Percentiles rank a stretch among this genome's conserved stretches.
These are phyloP conservation scores for Apophysomyces variabilis DNA, from an alignment of 371 early-diverging fungal species.

Conservation along the genomic window DNA sequence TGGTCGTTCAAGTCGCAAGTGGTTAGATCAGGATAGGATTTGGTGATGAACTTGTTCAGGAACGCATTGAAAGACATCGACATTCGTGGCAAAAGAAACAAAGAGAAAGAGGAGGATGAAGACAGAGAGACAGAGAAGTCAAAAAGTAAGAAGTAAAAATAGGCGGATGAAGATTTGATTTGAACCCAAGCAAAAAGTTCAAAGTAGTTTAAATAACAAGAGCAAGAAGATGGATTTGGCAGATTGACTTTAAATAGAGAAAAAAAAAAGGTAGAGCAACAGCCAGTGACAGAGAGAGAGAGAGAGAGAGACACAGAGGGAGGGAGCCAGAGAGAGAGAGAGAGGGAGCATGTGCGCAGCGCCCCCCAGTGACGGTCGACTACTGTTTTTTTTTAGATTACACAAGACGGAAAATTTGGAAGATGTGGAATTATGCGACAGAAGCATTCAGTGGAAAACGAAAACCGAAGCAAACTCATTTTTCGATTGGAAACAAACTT, in stretches of 20 bases:
- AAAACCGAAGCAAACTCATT: not conserved
- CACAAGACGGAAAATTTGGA: conserved; percentile 10
- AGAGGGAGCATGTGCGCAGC: conserved; percentile 4
- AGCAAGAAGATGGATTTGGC: conserved; percentile 5
- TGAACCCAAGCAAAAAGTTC: too few species aligned
- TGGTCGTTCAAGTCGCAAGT: not conserved
- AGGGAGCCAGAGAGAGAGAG: too few species aligned
- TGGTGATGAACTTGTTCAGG: conserved; percentile 14
- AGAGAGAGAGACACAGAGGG: too few species aligned
- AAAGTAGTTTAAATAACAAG: not conserved
- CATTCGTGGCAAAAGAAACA: conserved; percentile 2
- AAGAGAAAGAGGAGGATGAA: not conserved
- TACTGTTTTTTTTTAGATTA: not conserved
- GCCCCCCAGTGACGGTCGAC: conserved; percentile 3
- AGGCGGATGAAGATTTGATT: too few species aligned
- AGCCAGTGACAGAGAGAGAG: too few species aligned
- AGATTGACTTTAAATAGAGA: conserved; percentile 11
- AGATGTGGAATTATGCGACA: conserved; percentile 11
- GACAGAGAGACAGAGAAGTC: not conserved
- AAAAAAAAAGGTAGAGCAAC: not conserved
- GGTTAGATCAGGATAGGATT: conserved; percentile 7
- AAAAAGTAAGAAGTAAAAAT: too few species aligned
- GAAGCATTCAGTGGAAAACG: conserved; percentile 1
- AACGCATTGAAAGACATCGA: conserved; percentile 15
- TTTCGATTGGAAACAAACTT: too few species aligned